phyloP scores from a whole-genome alignment of 768 basidiomycete genomes.

The Trametes meyenii region DNA sequence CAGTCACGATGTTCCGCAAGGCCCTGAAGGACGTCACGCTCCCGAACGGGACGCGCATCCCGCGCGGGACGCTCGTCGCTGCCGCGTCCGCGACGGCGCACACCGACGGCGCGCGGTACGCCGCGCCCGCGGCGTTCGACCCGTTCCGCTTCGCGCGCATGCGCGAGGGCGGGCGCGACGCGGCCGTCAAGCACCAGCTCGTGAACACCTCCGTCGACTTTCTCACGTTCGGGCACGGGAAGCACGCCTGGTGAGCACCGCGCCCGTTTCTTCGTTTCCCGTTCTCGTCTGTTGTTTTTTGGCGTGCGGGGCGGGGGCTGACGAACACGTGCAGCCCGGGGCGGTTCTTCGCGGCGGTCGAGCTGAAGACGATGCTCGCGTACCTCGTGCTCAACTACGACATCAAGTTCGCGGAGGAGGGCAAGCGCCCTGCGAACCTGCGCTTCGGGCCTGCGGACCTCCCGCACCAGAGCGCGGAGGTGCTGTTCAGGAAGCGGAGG shows the following conservation, averaged over 20 bases:
- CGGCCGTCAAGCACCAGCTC: conserved; percentile 39
- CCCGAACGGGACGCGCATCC: conserved; percentile 38
- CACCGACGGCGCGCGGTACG: conserved; percentile 31
- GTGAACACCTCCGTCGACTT: conserved; percentile 36
- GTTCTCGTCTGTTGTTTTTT: background rate
- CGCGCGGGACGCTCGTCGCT: conserved; percentile 29
- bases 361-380: conserved; percentile 39
- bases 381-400: conserved; percentile 38
- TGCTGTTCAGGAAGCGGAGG: conserved; percentile 41
- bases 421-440: conserved; percentile 27
- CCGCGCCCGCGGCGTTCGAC: conserved; percentile 40
- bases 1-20: conserved; percentile 36
- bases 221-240: conserved; percentile 33
- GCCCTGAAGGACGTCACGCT: conserved; percentile 39
- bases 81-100: conserved; percentile 29
- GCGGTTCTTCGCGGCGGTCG: conserved; percentile 35
- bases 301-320: background rate
- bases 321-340: conserved; percentile 8
- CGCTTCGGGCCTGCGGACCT: conserved; percentile 21
- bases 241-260: conserved; percentile 34
- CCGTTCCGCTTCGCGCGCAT: conserved; percentile 52
- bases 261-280: background rate
- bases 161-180: conserved; percentile 33
- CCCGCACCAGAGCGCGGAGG: conserved; percentile 27
- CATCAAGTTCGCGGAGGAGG: conserved; percentile 33